Conservation (phyloP, 2,329 filamentous ascomycete species). For the Nothophoma quercina region DNA sequence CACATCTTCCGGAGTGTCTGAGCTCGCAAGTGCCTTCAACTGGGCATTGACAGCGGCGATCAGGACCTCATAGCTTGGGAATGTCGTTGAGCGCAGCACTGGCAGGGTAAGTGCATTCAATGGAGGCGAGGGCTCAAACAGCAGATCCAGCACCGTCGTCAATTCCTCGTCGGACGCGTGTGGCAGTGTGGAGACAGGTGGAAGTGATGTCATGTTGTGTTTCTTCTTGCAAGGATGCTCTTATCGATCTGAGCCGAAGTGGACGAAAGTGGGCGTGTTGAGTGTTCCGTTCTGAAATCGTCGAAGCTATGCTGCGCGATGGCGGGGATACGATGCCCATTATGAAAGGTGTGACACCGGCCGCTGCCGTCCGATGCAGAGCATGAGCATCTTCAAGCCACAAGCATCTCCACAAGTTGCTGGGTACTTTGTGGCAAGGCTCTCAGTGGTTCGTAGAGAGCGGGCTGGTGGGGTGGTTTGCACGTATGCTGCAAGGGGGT, state of each 20-base stretch:
- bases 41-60: conserved; percentile 71
- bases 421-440: background rate
- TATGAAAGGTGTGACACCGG: conserved; percentile 25
- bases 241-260: conserved; percentile 11
- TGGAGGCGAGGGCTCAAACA: conserved; percentile 83
- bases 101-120: conserved; percentile 77
- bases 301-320: conserved; percentile 2
- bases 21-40: conserved; percentile 57
- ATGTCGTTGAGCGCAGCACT: conserved; percentile 66
- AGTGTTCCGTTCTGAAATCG: background rate
- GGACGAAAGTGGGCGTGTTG: conserved; percentile 3
- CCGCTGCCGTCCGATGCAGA: conserved; percentile 36
- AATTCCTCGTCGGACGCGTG: conserved; percentile 64
- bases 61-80: conserved; percentile 72
- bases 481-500: conserved; percentile 38
- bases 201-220: conserved; percentile 58
- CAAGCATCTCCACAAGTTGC: background rate
- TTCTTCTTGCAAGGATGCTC: background rate
- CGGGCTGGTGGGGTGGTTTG: conserved; percentile 14
- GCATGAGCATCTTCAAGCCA: conserved; percentile 1
- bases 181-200: conserved; percentile 64
- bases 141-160: conserved; percentile 70
- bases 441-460: conserved; percentile 5
- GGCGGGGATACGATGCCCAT: conserved; percentile 3
- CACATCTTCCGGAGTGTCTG: conserved; percentile 56